Percentiles rank a stretch among this genome's conserved stretches.
Evolutionary conservation across 1,139 yeast genomes (phyloP).

Genomic region (Saccharomyces pastorianus): DNA sequence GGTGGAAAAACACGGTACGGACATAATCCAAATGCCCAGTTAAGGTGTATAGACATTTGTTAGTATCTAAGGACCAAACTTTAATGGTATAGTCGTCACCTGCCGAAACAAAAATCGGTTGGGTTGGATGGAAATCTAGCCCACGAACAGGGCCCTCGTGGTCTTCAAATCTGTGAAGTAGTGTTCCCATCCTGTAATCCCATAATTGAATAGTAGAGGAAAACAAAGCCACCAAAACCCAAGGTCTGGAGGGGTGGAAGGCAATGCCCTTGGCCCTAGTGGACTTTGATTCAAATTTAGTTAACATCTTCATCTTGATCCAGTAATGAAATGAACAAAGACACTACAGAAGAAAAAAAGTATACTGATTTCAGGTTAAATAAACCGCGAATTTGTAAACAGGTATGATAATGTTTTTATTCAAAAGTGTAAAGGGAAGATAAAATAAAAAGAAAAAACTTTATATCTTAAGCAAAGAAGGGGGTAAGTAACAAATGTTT

Average conservation of each 20-base stretch:
- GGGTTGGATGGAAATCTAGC: conserved; percentile 94
- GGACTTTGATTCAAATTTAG: conserved; percentile 96
- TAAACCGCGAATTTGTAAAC: background rate
- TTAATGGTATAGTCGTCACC: conserved; percentile 94
- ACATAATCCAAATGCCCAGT: conserved; percentile 93
- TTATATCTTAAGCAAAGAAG: background rate
- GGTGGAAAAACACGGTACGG: conserved; percentile 90
- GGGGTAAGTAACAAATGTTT: background rate
- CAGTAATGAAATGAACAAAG: conserved; percentile 2
- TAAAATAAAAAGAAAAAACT: background rate
- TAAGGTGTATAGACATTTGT: conserved; percentile 85
- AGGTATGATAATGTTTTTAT: background rate
- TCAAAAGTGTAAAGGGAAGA: background rate
- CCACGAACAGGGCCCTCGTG: conserved; percentile 98
- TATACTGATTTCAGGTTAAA: background rate
- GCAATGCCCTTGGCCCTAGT: conserved; percentile 98
- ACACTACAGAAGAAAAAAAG: background rate
- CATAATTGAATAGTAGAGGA: conserved; percentile 94
- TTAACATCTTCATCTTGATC: conserved; percentile 81
- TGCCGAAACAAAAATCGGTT: conserved; percentile 92
- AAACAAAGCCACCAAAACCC: conserved; percentile 92
- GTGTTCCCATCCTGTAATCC: conserved; percentile 99
- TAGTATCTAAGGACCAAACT: conserved; percentile 91
- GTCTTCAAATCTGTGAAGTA: conserved; percentile 92
- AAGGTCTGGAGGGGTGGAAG: conserved; percentile 88